These are phyloP conservation scores for Geotrichum ghanense DNA, from an alignment of 805 yeast species.

Conservation along the genomic window DNA sequence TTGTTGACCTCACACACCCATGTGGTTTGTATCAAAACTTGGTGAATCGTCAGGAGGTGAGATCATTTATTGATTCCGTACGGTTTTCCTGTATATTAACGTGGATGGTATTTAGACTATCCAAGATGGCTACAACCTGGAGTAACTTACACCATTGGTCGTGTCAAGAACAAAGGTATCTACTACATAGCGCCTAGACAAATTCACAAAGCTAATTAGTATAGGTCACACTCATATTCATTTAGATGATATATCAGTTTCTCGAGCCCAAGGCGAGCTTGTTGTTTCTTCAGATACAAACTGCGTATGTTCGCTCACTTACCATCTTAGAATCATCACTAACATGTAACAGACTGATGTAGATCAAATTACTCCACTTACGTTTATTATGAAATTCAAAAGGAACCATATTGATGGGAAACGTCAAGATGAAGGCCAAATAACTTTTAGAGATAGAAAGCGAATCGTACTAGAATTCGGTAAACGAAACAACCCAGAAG, in stretches of 20 bases:
- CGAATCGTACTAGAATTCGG: no score
- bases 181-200: background rate
- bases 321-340: background rate
- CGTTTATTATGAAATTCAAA: no score
- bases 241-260: slow-evolving; percentile 17
- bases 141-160: slow-evolving; percentile 15
- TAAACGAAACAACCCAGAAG: no score
- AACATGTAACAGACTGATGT: no score
- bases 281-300: slow-evolving; percentile 7
- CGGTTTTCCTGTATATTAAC: background rate
- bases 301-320: background rate
- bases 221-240: slow-evolving; percentile 9
- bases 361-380: no score
- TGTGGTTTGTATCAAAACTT: slow-evolving; percentile 12
- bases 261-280: slow-evolving; percentile 17
- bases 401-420: no score
- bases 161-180: slow-evolving; percentile 7
- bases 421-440: slow-evolving; percentile 24
- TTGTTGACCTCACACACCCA: slow-evolving; percentile 1
- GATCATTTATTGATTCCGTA: background rate
- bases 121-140: slow-evolving; percentile 21
- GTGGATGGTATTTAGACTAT: background rate
- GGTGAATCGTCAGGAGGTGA: slow-evolving; percentile 7
- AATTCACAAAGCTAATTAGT: background rate
- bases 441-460: slow-evolving; percentile 10